These are phyloP conservation scores for Phytopythium aichiense DNA, from an alignment of 352 stramenopile species.

Conservation along the genomic window DNA sequence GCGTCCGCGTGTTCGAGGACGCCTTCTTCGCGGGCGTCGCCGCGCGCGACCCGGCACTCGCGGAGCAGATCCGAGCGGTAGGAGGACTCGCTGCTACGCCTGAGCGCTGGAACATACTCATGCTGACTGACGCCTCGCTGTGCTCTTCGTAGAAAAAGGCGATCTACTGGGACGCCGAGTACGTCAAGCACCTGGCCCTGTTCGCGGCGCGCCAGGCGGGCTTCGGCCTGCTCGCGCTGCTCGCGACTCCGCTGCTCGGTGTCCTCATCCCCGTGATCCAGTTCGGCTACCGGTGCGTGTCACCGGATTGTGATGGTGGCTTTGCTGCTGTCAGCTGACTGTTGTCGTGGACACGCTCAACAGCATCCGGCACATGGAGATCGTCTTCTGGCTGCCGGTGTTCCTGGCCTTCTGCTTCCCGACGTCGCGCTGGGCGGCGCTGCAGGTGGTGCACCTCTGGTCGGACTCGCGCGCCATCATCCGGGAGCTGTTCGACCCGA, in stretches of 20 bases:
- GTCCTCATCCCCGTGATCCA: slow-evolving; percentile 45
- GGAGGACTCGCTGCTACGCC: too few relatives aligned
- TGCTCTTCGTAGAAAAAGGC: slow-evolving; percentile 30
- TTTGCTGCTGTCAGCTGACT: slow-evolving; percentile 2
- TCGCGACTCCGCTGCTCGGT: slow-evolving; percentile 45
- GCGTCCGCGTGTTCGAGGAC: slow-evolving; percentile 61
- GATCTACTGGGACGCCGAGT: slow-evolving; percentile 76
- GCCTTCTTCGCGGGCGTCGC: slow-evolving; percentile 64
- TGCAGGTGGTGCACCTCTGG: slow-evolving; percentile 58
- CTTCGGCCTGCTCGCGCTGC: slow-evolving; percentile 49
- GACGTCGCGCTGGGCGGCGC: slow-evolving; percentile 28
- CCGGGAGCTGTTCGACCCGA: slow-evolving; percentile 65
- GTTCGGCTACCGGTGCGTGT: slow-evolving; percentile 56
- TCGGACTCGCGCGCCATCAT: slow-evolving; percentile 59
- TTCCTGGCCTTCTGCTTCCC: slow-evolving; percentile 52
- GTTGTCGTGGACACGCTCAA: not conserved
- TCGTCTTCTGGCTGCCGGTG: slow-evolving; percentile 52
- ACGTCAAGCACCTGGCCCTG: slow-evolving; percentile 44
- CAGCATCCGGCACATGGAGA: slow-evolving; percentile 69
- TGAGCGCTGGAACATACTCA: too few relatives aligned
- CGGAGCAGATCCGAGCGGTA: slow-evolving; percentile 37
- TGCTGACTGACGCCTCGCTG: not conserved
- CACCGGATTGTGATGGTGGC: not conserved
- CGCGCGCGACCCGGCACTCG: slow-evolving; percentile 34
- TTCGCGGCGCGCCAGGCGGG: slow-evolving; percentile 40